phyloP scores from a whole-genome alignment of 108 stramenopile species.

The Nitzschia sp. region DNA sequence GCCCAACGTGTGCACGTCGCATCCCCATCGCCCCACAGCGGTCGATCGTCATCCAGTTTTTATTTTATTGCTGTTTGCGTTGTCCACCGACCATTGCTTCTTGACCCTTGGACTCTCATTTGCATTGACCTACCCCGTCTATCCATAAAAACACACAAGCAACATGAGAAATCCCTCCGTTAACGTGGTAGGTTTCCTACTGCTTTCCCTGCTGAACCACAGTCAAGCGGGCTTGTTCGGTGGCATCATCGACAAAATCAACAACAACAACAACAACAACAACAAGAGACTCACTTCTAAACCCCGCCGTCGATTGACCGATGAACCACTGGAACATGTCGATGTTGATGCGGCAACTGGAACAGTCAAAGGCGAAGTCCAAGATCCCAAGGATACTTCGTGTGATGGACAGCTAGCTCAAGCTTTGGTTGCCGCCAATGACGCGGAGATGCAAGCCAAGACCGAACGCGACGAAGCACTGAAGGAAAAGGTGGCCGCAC shows the following conservation, averaged over 20 bases:
- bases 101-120: no score
- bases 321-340: neutral
- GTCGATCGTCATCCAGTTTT: no score
- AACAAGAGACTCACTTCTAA: neutral
- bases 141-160: no score
- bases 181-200: no score
- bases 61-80: no score
- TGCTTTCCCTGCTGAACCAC: neutral
- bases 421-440: constrained; percentile 29
- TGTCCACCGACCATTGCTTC: no score
- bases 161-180: no score
- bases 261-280: no score
- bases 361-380: constrained; percentile 5
- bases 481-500: neutral
- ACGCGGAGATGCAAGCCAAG: constrained; percentile 2
- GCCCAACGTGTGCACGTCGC: no score
- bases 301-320: constrained; percentile 18
- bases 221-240: neutral
- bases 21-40: no score
- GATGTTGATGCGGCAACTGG: constrained; percentile 32
- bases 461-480: constrained; percentile 21
- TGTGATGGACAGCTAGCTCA: constrained; percentile 31
- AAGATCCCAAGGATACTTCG: neutral
- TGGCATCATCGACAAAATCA: no score
- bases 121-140: no score